Conservation (phyloP, 768 basidiomycete species). For the Suillus subalutaceus region DNA sequence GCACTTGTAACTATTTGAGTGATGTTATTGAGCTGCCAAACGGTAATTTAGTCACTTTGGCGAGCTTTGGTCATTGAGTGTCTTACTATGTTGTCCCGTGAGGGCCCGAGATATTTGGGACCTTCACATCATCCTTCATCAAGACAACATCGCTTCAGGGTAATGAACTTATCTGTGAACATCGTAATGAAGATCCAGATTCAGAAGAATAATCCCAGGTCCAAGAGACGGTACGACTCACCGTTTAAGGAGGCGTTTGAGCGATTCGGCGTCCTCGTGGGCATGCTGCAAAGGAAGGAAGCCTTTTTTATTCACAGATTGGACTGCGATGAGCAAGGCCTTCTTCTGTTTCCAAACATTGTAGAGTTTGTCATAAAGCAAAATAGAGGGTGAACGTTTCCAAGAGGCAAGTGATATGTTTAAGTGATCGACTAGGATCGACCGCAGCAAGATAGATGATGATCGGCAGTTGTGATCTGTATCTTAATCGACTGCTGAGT, state of each 20-base stretch:
- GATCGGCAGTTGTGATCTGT: neutral
- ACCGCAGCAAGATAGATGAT: neutral
- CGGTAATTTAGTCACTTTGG: neutral
- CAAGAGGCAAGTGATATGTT: neutral
- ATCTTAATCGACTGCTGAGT: neutral
- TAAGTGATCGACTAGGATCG: neutral
- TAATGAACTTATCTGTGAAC: slow-evolving; percentile 43
- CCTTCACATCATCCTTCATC: slow-evolving; percentile 42
- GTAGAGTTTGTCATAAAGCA: slow-evolving; percentile 4
- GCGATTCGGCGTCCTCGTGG: slow-evolving; percentile 19
- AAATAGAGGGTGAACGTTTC: neutral
- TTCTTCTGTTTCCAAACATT: slow-evolving; percentile 16
- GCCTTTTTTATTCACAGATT: slow-evolving; percentile 3
- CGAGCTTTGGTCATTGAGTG: neutral
- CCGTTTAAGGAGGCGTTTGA: slow-evolving; percentile 27
- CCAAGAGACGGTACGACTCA: too few relatives aligned
- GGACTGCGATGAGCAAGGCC: slow-evolving; percentile 29
- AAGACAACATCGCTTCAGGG: slow-evolving; percentile 38
- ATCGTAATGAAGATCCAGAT: neutral
- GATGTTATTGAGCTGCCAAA: slow-evolving; percentile 44
- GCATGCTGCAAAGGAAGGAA: slow-evolving; percentile 13
- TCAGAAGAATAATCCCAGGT: neutral
- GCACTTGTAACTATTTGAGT: slow-evolving; percentile 45
- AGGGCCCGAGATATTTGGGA: slow-evolving; percentile 40
- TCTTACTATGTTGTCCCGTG: slow-evolving; percentile 46